These are phyloP conservation scores for Tetradesmus obliquus DNA, from an alignment of 139 green algal species.

Conservation along the genomic window DNA sequence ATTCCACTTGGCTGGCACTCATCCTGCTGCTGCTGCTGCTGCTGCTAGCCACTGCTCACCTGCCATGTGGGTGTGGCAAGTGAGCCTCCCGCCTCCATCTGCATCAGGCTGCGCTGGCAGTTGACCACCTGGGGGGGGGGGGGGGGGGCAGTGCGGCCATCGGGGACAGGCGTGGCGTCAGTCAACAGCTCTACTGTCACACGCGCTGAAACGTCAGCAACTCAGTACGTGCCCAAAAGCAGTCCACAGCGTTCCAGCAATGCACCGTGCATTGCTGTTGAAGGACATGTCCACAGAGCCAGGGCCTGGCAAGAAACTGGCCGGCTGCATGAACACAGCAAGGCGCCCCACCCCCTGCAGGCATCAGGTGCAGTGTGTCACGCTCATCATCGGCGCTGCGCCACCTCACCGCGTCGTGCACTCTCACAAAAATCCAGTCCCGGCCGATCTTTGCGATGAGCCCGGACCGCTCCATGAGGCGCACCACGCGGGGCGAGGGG, in stretches of 20 bases:
- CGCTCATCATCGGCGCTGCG: no score
- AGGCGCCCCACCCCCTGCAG: no score
- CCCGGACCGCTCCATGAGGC: constrained; percentile 48
- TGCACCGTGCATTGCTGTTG: no score
- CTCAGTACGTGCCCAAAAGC: no score
- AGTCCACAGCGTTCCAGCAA: no score
- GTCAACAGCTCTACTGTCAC: no score
- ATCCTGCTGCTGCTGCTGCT: no score
- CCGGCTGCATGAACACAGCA: not conserved
- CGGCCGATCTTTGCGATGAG: constrained; percentile 51
- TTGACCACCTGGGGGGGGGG: not conserved
- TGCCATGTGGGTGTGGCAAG: not conserved
- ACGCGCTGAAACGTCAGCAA: no score
- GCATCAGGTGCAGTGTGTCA: not conserved
- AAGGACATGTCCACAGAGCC: no score
- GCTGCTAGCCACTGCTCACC: not conserved
- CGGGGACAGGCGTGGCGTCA: no score
- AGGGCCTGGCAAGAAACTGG: not conserved
- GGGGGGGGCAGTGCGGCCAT: no score
- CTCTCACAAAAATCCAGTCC: constrained; percentile 60
- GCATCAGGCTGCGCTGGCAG: constrained; percentile 44
- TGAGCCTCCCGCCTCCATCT: constrained; percentile 20
- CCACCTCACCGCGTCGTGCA: constrained; percentile 58
- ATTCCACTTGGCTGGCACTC: no score
- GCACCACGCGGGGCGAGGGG: constrained; percentile 52